Conservation (phyloP, 2,329 filamentous ascomycete genomes). For the Thelonectria discophora region DNA sequence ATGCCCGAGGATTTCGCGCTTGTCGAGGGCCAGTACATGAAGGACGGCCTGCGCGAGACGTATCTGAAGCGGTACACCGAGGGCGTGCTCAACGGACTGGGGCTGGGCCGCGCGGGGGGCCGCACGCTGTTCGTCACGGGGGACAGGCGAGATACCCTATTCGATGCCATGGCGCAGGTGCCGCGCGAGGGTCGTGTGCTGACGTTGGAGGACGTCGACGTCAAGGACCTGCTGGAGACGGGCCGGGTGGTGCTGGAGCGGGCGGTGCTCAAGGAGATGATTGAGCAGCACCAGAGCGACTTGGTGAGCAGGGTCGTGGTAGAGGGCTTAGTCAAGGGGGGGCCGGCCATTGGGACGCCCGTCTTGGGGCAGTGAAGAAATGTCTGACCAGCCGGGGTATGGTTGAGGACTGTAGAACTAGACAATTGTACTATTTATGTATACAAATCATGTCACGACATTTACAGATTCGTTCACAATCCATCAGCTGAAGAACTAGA, state of each 20-base stretch:
- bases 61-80: conserved; percentile 70
- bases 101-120: conserved; percentile 72
- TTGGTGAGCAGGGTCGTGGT: conserved; percentile 60
- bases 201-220: conserved; percentile 82
- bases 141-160: conserved; percentile 68
- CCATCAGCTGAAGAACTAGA: too few relatives aligned
- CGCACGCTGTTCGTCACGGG: conserved; percentile 80
- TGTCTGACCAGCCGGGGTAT: background rate
- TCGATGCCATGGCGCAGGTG: conserved; percentile 70
- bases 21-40: conserved; percentile 52
- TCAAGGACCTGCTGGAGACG: conserved; percentile 91
- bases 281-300: conserved; percentile 77
- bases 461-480: too few relatives aligned
- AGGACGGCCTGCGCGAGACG: conserved; percentile 61
- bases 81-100: conserved; percentile 75
- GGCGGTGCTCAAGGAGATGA: conserved; percentile 77
- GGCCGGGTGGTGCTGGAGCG: conserved; percentile 89
- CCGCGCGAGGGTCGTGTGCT: conserved; percentile 75
- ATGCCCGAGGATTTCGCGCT: conserved; percentile 61
- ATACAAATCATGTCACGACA: conserved; percentile 30
- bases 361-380: conserved; percentile 41
- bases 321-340: conserved; percentile 49
- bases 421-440: conserved; percentile 43
- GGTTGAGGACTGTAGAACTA: conserved; percentile 36
- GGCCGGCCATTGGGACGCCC: conserved; percentile 51